Percentiles rank a stretch among this genome's conserved stretches.
Conservation (phyloP, 192 early-diverging fungal species). For the Entophlyctis luteolus region DNA sequence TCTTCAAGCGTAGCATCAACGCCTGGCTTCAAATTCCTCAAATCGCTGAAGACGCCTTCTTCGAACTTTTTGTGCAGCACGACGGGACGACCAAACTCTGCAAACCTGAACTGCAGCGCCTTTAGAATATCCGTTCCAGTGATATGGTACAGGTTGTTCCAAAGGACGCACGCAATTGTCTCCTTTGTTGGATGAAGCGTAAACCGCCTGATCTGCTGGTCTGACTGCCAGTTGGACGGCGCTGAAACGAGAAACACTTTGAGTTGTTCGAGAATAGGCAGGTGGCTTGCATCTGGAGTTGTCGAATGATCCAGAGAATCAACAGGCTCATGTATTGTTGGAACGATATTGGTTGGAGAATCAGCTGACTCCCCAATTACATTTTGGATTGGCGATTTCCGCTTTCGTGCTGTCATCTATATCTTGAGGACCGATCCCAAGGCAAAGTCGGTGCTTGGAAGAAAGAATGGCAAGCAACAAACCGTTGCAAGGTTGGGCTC, state of each 20-base stretch:
- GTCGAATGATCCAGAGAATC: too few species aligned
- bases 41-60: slow-evolving; percentile 94
- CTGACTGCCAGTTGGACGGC: slow-evolving; percentile 59
- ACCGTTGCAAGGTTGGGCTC: too few species aligned
- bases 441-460: too few species aligned
- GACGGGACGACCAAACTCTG: slow-evolving; percentile 83
- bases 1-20: slow-evolving; percentile 89
- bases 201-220: slow-evolving; percentile 56
- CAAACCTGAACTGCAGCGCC: slow-evolving; percentile 84
- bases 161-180: slow-evolving; percentile 84
- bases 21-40: slow-evolving; percentile 92
- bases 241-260: slow-evolving; percentile 56
- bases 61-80: slow-evolving; percentile 88
- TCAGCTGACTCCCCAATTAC: too few species aligned
- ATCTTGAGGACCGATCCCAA: too few species aligned
- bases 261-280: slow-evolving; percentile 31
- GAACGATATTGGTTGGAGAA: too few species aligned
- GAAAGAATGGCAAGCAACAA: too few species aligned
- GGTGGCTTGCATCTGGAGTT: too few species aligned
- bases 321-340: too few species aligned
- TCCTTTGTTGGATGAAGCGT: slow-evolving; percentile 81
- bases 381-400: too few species aligned
- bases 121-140: slow-evolving; percentile 96
- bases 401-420: too few species aligned
- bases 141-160: slow-evolving; percentile 90